Percentiles rank a stretch among this genome's conserved stretches.
phyloP scores from a whole-genome alignment of 116 monocot species.

The Posidonia oceanica region DNA sequence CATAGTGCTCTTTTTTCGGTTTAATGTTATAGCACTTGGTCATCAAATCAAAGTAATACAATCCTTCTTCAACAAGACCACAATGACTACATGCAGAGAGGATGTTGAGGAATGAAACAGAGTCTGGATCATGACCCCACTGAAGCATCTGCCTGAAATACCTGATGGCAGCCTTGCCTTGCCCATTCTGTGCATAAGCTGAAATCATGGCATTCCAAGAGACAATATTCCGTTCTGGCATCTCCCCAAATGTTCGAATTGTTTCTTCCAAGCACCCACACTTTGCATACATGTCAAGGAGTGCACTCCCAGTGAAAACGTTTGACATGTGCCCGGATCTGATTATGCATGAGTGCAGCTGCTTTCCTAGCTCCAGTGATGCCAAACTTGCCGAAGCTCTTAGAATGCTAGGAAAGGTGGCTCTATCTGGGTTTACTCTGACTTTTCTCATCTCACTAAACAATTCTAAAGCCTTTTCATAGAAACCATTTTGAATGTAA shows the following conservation, averaged over 20 bases:
- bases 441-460: constrained; percentile 55
- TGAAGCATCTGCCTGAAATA: constrained; percentile 23
- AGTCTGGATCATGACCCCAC: constrained; percentile 25
- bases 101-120: constrained; percentile 19
- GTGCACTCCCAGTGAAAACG: constrained; percentile 22
- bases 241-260: constrained; percentile 15
- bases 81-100: constrained; percentile 73
- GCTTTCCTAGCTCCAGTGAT: constrained; percentile 24
- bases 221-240: constrained; percentile 31
- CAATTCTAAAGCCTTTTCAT: constrained; percentile 46
- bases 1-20: constrained; percentile 63
- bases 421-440: constrained; percentile 37
- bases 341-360: constrained; percentile 24
- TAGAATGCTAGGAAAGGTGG: constrained; percentile 56
- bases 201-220: constrained; percentile 36
- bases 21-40: constrained; percentile 13
- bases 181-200: constrained; percentile 30
- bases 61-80: constrained; percentile 62
- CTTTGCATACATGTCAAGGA: constrained; percentile 32
- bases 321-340: constrained; percentile 16
- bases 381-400: constrained; percentile 31
- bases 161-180: constrained; percentile 15
- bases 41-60: constrained; percentile 51
- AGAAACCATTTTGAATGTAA: constrained; percentile 36
- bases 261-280: constrained; percentile 24